Percentiles rank a stretch among this genome's conserved stretches.
phyloP scores from a whole-genome alignment of 129 eudicot genomes.

The Lactuca sativa region DNA sequence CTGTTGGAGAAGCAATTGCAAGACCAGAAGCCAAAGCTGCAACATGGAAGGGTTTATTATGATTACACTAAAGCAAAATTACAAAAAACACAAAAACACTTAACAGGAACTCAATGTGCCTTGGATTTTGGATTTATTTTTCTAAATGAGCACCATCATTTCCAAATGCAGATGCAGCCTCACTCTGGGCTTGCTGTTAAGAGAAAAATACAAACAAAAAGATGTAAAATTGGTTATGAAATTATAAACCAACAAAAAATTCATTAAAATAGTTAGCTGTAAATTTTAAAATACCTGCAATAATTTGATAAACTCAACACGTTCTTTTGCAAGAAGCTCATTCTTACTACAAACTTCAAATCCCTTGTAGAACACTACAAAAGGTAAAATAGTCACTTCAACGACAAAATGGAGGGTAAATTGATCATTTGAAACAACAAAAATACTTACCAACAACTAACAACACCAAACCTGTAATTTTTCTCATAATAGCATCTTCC shows the following conservation, averaged over 20 bases:
- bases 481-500: no score
- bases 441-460: no score
- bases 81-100: not conserved
- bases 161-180: constrained; percentile 99
- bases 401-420: no score
- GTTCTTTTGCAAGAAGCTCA: constrained; percentile 94
- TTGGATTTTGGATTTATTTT: constrained; percentile 85
- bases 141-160: constrained; percentile 97
- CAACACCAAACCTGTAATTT: no score
- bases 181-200: constrained; percentile 86
- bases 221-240: not conserved
- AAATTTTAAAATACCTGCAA: constrained; percentile 56
- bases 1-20: no score
- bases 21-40: no score
- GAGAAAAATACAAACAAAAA: constrained; percentile 20
- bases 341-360: no score
- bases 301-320: constrained; percentile 86
- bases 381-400: no score
- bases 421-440: no score
- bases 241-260: not conserved
- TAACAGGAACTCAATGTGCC: constrained; percentile 98
- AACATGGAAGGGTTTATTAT: no score
- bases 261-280: not conserved
- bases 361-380: no score
- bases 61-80: no score